A percentile compares a stretch with the other conserved stretches of the same genome.
Conservation (phyloP, 2,329 filamentous ascomycete species). For the Colletotrichum gigasporum region DNA sequence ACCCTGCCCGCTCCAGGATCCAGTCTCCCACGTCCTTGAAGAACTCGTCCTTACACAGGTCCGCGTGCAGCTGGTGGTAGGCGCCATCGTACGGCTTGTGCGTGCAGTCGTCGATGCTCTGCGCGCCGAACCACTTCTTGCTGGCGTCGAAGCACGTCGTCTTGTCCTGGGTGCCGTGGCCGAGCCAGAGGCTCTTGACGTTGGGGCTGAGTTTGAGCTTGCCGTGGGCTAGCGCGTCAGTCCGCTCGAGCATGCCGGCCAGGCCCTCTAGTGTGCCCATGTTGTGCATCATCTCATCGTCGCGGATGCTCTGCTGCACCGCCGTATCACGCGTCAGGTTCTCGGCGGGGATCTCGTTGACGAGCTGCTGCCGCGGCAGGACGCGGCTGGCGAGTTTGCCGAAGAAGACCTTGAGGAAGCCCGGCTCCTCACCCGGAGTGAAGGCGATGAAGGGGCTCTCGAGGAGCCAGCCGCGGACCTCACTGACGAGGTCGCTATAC, state of each 20-base stretch:
- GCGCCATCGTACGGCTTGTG: slow-evolving; percentile 80
- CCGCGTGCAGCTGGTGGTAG: slow-evolving; percentile 79
- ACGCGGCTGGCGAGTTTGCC: slow-evolving; percentile 75
- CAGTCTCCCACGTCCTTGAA: slow-evolving; percentile 71
- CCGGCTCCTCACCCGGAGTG: slow-evolving; percentile 71
- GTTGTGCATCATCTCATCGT: slow-evolving; percentile 80
- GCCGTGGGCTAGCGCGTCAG: slow-evolving; percentile 66
- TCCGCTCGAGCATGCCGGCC: slow-evolving; percentile 80
- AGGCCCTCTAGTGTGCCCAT: slow-evolving; percentile 88
- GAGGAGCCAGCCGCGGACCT: slow-evolving; percentile 77
- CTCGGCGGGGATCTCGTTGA: slow-evolving; percentile 70
- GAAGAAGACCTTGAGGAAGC: slow-evolving; percentile 66
- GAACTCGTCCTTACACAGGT: slow-evolving; percentile 63
- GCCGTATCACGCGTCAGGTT: slow-evolving; percentile 74
- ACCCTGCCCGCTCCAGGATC: slow-evolving; percentile 60
- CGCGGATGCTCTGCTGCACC: slow-evolving; percentile 66
- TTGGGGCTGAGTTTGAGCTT: slow-evolving; percentile 58
- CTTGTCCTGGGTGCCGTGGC: slow-evolving; percentile 80
- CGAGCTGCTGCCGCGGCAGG: slow-evolving; percentile 73
- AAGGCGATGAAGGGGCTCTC: slow-evolving; percentile 85
- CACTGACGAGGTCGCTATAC: slow-evolving; percentile 63
- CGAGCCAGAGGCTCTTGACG: slow-evolving; percentile 75
- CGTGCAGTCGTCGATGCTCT: slow-evolving; percentile 72
- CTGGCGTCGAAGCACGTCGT: slow-evolving; percentile 73
- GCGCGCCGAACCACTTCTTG: slow-evolving; percentile 68